A percentile compares a stretch with the other conserved stretches of the same genome.
These are phyloP conservation scores for Metarhizium rileyi DNA, from an alignment of 2,329 filamentous ascomycete genomes.

Conservation along the genomic window DNA sequence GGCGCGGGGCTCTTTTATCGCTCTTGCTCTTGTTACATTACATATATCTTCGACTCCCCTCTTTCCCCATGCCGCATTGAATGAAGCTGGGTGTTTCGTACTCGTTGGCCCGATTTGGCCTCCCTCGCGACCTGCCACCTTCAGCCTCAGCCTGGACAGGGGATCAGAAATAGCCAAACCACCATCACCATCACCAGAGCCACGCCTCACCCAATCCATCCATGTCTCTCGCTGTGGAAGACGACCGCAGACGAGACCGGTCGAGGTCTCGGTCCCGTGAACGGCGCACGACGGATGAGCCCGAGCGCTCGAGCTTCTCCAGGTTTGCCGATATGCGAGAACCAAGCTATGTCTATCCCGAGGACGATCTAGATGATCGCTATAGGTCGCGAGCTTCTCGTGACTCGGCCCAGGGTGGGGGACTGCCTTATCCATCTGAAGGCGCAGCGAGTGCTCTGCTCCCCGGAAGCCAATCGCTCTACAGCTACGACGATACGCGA, in stretches of 20 bases:
- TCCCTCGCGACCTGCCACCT: slow-evolving; percentile 1
- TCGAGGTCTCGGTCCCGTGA: slow-evolving; percentile 37
- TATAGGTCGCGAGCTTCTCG: slow-evolving; percentile 20
- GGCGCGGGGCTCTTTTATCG: no score
- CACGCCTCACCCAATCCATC: slow-evolving; percentile 6
- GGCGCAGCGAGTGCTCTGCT: slow-evolving; percentile 27
- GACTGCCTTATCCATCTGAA: slow-evolving; percentile 30
- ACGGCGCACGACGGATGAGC: slow-evolving; percentile 21
- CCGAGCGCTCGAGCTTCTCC: slow-evolving; percentile 19
- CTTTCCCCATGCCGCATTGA: no score
- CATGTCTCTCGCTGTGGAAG: slow-evolving; percentile 45
- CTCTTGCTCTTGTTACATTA: no score
- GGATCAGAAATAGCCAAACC: background rate
- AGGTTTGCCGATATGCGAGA: slow-evolving; percentile 31
- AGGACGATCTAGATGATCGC: slow-evolving; percentile 31
- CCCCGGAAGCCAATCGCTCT: slow-evolving; percentile 25
- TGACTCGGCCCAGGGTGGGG: slow-evolving; percentile 20
- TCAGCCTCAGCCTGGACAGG: background rate
- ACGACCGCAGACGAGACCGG: slow-evolving; percentile 33
- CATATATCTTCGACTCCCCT: no score
- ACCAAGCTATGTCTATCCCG: slow-evolving; percentile 30
- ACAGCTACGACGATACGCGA: slow-evolving; percentile 29
- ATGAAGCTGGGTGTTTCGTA: slow-evolving; percentile 7
- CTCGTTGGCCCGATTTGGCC: background rate
- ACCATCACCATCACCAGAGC: background rate